phyloP scores from a whole-genome alignment of 78 protist genomes.

The Dictyostelium firmibasis region DNA sequence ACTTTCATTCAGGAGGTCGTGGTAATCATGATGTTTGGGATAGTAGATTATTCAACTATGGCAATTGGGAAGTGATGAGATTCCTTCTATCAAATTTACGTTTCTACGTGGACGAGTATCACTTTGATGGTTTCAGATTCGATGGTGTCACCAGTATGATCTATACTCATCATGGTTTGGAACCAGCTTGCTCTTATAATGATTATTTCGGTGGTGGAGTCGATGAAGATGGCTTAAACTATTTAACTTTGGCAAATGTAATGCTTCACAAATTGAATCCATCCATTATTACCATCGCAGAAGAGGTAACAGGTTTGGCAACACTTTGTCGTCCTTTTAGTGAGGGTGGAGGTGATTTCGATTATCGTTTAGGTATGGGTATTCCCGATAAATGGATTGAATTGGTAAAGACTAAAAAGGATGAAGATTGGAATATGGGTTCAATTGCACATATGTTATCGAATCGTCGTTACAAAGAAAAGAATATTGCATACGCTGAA shows the following conservation, averaged over 20 bases:
- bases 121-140: slow-evolving; percentile 98
- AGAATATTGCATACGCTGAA: slow-evolving; percentile 94
- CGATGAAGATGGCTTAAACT: slow-evolving; percentile 90
- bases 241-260: slow-evolving; percentile 85
- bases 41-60: slow-evolving; percentile 95
- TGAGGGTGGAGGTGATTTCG: slow-evolving; percentile 98
- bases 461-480: slow-evolving; percentile 92
- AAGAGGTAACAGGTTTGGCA: slow-evolving; percentile 96
- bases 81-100: slow-evolving; percentile 94
- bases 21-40: slow-evolving; percentile 95
- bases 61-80: slow-evolving; percentile 90
- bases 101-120: slow-evolving; percentile 85
- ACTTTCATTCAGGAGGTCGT: slow-evolving; percentile 90
- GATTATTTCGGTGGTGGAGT: slow-evolving; percentile 91
- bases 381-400: slow-evolving; percentile 97
- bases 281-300: slow-evolving; percentile 92
- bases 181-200: slow-evolving; percentile 82
- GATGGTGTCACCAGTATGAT: slow-evolving; percentile 97
- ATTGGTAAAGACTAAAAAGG: slow-evolving; percentile 88
- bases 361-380: slow-evolving; percentile 94
- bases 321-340: slow-evolving; percentile 89
- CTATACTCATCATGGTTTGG: slow-evolving; percentile 94
- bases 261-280: slow-evolving; percentile 63
- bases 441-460: slow-evolving; percentile 83
- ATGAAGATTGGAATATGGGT: slow-evolving; percentile 95